phyloP scores from a whole-genome alignment of 2,329 filamentous ascomycete species.

The Dothiorella sarmentorum region DNA sequence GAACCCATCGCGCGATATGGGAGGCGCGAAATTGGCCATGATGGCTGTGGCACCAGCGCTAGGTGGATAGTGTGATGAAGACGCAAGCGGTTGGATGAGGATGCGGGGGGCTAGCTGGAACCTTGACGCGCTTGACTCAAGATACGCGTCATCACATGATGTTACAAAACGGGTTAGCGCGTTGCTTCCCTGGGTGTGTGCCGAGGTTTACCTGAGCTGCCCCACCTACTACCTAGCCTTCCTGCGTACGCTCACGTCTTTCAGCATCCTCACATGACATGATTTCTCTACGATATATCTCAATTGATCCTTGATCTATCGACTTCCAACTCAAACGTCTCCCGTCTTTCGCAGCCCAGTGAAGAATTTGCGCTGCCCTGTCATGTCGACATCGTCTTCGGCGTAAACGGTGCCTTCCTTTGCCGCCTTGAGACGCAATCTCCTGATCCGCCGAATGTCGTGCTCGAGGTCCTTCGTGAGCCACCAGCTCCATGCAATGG shows the following conservation, averaged over 20 bases:
- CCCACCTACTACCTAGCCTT: no score
- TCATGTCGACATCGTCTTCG: conserved; percentile 11
- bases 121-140: no score
- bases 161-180: no score
- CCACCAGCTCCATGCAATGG: conserved; percentile 43
- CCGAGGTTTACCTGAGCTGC: no score
- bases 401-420: conserved; percentile 21
- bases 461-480: conserved; percentile 41
- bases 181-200: no score
- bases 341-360: background rate
- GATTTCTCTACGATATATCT: no score
- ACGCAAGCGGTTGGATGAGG: no score
- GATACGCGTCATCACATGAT: no score
- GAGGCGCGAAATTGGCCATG: conserved; percentile 31
- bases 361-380: background rate
- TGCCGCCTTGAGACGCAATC: conserved; percentile 24
- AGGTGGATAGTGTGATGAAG: background rate
- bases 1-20: conserved; percentile 28
- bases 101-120: no score
- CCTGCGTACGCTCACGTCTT: no score
- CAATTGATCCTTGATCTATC: background rate
- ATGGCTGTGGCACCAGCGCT: background rate
- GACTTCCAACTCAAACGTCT: background rate
- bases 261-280: background rate
- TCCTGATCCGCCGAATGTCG: conserved; percentile 33